Evolutionary conservation across 2,329 filamentous ascomycete species (phyloP), one percentile per base, ranked within the genome.

Genomic region (Drechslerella stenobrocha): DNA sequence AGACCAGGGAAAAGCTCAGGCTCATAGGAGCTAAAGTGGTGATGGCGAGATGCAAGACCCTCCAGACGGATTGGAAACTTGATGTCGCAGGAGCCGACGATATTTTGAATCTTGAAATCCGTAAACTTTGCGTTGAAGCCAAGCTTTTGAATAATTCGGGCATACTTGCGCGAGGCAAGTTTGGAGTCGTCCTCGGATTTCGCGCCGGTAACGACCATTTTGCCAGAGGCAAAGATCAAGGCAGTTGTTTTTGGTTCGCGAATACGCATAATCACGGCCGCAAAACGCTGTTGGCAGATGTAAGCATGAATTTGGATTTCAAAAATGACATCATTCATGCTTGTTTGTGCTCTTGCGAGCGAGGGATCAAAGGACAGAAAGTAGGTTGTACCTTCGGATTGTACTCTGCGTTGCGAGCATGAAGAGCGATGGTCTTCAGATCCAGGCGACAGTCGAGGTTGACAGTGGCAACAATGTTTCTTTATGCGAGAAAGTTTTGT

Each of bases 91-190:
- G 90, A 96, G 71, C 93, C 93, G 72, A 98, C 93, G 71, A 98
- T 97, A 79, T 98, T 98, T 81, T 96, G 91, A 75, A 98, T 98
- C 84, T 97, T 98, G 81, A 98, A 98, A 78, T 98, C 93, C 72
- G 91, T 96, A 79, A 98, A 97, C 84, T 96, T 96, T 75, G 93
- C 92, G 73, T 96, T 96, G 83, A 98, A 98, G 70, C 93, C 93
- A 69, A 98, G 89, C 81, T 98, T 98, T 83, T 98, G 93, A 74
- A 98, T 97, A 78, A 98, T 97, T 75, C 93, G 91, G 53, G 93
- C 93, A 76, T 97, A 97, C 80, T 98, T 98, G 79, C 92, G 87
- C 66, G 88, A 93, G 6, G 93, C 93, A 75, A 98, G 86, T 81
- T 96, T 96, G 67, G 90, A 95, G 77, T 97, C 93, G 77, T 97